A percentile compares a stretch with the other conserved stretches of the same genome.
Evolutionary conservation across 1,284 basidiomycete species (phyloP).

Genomic region (Heterobasidion irregulare): DNA sequence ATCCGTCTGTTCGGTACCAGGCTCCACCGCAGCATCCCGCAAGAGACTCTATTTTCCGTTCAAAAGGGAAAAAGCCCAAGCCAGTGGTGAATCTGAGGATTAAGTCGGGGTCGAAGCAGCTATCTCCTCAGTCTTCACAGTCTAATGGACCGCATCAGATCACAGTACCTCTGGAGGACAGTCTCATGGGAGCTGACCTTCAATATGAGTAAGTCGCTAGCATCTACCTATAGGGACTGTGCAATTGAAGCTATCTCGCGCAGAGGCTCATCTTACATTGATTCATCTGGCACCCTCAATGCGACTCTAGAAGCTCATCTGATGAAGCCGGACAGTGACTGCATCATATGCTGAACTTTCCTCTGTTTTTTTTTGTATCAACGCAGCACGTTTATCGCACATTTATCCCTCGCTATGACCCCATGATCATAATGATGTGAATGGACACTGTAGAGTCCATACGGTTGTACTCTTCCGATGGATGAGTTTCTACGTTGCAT

Average conservation of each 20-base stretch:
- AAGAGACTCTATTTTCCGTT: background rate
- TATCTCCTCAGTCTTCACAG: constrained; percentile 11
- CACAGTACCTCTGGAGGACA: constrained; percentile 36
- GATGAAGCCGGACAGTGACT: constrained; percentile 35
- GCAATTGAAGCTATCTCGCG: background rate
- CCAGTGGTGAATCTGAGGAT: constrained; percentile 34
- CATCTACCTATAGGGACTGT: background rate
- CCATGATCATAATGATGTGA: background rate
- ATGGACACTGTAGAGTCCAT: background rate
- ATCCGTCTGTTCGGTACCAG: background rate
- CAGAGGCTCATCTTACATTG: constrained; percentile 51
- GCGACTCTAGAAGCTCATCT: constrained; percentile 49
- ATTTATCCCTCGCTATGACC: background rate
- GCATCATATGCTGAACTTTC: constrained; percentile 42
- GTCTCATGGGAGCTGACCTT: constrained; percentile 33
- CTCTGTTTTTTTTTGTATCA: background rate
- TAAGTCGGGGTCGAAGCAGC: constrained; percentile 23
- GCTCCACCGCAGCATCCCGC: constrained; percentile 1
- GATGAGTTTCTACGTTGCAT: background rate
- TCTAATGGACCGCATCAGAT: constrained; percentile 20
- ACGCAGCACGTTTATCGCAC: background rate
- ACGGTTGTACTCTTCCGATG: background rate
- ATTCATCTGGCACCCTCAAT: constrained; percentile 41
- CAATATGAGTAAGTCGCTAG: constrained; percentile 45
- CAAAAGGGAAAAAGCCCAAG: constrained; percentile 20